phyloP scores from a whole-genome alignment of 2,329 filamentous ascomycete species.

The Alternaria gaisen region DNA sequence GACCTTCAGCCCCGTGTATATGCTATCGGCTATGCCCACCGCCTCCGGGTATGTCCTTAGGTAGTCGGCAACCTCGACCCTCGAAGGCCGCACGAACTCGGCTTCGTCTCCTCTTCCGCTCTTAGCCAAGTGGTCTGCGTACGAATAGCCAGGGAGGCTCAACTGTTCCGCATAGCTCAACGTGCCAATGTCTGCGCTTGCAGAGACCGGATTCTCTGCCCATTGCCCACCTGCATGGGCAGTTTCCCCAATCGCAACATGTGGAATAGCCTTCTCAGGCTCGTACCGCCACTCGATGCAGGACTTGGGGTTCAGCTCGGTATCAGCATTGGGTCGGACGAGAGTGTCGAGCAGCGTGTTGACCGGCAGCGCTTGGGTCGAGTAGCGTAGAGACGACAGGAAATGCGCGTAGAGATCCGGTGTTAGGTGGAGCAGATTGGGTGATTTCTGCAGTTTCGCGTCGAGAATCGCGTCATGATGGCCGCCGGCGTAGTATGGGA shows the following conservation, averaged over 20 bases:
- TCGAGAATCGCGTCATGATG: constrained; percentile 67
- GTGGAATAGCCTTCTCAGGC: constrained; percentile 61
- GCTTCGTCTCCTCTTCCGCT: constrained; percentile 51
- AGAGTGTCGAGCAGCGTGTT: constrained; percentile 69
- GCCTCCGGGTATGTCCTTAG: constrained; percentile 62
- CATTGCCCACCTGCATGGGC: constrained; percentile 66
- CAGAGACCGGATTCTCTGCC: constrained; percentile 62
- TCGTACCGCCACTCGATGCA: constrained; percentile 64
- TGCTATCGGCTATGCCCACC: constrained; percentile 60
- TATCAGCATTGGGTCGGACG: constrained; percentile 66
- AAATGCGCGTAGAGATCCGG: constrained; percentile 66
- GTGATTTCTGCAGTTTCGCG: constrained; percentile 59
- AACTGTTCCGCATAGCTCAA: constrained; percentile 70
- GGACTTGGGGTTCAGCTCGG: constrained; percentile 61
- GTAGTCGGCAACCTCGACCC: constrained; percentile 65
- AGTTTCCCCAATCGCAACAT: constrained; percentile 64
- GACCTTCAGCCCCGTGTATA: constrained; percentile 56
- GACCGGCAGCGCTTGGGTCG: constrained; percentile 67
- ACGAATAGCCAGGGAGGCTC: constrained; percentile 67
- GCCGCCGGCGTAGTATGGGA: constrained; percentile 64
- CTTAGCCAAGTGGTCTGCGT: constrained; percentile 61
- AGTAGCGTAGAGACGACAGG: constrained; percentile 67
- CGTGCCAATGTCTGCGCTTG: constrained; percentile 66
- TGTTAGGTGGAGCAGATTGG: constrained; percentile 60
- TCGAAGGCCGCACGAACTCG: constrained; percentile 64